Percentiles rank a stretch among this genome's conserved stretches.
These are phyloP conservation scores for Hortiboletus flavorubellus DNA, from an alignment of 768 basidiomycete genomes.

Conservation along the genomic window DNA sequence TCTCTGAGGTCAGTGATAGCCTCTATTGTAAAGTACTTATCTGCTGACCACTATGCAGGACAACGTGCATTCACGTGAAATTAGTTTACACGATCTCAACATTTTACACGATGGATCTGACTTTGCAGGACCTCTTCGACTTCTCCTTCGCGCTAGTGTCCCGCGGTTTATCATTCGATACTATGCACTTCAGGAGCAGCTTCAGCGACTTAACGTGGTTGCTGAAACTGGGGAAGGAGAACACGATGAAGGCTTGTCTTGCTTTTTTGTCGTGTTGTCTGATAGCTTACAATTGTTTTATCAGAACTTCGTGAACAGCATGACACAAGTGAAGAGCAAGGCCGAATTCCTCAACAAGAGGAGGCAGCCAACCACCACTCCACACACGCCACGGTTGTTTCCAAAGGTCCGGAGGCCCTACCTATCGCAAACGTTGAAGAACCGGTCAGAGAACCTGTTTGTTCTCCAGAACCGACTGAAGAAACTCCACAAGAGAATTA, in stretches of 20 bases:
- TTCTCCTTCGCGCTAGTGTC: conserved; percentile 43
- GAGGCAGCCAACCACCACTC: background rate
- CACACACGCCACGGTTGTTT: background rate
- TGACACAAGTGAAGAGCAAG: conserved; percentile 7
- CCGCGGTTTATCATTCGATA: conserved; percentile 70
- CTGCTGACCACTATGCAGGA: conserved; percentile 43
- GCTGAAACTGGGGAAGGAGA: conserved; percentile 16
- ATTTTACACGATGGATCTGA: conserved; percentile 64
- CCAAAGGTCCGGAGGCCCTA: conserved; percentile 1
- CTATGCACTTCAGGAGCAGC: conserved; percentile 57
- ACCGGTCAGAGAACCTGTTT: background rate
- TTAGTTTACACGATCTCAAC: conserved; percentile 70
- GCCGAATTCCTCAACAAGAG: conserved; percentile 1
- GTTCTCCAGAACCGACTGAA: background rate
- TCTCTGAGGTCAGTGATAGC: conserved; percentile 55
- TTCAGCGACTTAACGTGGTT: conserved; percentile 37
- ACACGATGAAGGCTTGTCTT: conserved; percentile 20
- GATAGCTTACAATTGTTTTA: background rate
- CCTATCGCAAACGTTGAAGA: conserved; percentile 1
- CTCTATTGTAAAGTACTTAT: background rate
- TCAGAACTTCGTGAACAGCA: conserved; percentile 17
- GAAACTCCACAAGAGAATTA: conserved; percentile 10
- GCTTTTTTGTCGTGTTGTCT: background rate
- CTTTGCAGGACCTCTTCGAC: conserved; percentile 58
- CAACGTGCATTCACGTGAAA: conserved; percentile 63